phyloP scores from a whole-genome alignment of 1,139 yeast species.

The Spathaspora jeffriesii region DNA sequence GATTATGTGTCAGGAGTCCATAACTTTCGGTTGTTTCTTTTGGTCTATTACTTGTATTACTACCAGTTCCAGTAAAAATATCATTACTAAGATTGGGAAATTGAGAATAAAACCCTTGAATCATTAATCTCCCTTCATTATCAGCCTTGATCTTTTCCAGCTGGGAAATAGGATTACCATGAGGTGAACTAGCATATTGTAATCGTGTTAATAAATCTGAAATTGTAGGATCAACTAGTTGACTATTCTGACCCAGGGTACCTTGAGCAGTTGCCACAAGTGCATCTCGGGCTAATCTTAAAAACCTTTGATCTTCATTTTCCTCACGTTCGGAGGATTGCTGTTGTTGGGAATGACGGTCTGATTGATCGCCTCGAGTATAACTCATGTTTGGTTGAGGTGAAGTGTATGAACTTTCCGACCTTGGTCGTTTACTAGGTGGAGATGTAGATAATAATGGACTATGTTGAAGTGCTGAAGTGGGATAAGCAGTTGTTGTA shows the following conservation, averaged over 20 bases:
- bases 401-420: conserved; percentile 1
- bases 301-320: conserved; percentile 42
- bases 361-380: conserved; percentile 8
- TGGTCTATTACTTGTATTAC: neutral
- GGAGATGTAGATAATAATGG: neutral
- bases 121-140: conserved; percentile 44
- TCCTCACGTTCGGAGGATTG: conserved; percentile 8
- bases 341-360: conserved; percentile 2
- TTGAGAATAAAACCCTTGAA: conserved; percentile 41
- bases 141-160: conserved; percentile 37
- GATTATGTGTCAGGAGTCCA: conserved; percentile 8
- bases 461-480: neutral
- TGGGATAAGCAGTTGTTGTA: neutral
- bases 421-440: conserved; percentile 1
- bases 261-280: conserved; percentile 46
- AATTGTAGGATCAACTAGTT: conserved; percentile 53
- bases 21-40: neutral
- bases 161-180: conserved; percentile 45
- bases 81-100: conserved; percentile 48
- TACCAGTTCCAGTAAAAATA: conserved; percentile 24
- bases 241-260: conserved; percentile 20
- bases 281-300: conserved; percentile 46
- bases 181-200: conserved; percentile 57
- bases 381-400: conserved; percentile 14
- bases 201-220: conserved; percentile 49